Evolutionary conservation across 352 stramenopile species (phyloP).

Genomic region (Phytophthora brassicae): DNA sequence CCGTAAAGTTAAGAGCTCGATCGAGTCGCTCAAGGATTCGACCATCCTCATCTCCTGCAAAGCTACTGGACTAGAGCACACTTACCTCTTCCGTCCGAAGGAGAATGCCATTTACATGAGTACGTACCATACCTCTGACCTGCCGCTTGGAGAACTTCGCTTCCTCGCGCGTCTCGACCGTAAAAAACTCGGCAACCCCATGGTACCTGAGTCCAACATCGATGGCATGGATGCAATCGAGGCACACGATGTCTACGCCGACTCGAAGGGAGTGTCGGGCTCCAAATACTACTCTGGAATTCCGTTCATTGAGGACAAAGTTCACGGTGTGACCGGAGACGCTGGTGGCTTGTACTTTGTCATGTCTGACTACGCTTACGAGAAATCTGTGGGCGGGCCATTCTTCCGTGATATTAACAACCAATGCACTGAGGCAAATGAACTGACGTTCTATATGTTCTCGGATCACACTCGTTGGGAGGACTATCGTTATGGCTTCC

Average conservation of each 20-base stretch:
- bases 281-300: conserved; percentile 53
- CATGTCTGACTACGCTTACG: conserved; percentile 47
- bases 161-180: conserved; percentile 49
- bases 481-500: conserved; percentile 58
- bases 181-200: conserved; percentile 36
- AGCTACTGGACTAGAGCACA: conserved; percentile 41
- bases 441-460: conserved; percentile 62
- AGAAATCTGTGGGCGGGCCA: conserved; percentile 47
- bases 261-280: conserved; percentile 31
- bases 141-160: conserved; percentile 43
- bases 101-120: conserved; percentile 66
- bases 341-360: conserved; percentile 52
- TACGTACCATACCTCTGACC: conserved; percentile 45
- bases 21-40: conserved; percentile 36
- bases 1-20: conserved; percentile 38
- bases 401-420: conserved; percentile 73
- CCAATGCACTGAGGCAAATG: conserved; percentile 50
- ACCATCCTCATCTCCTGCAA: conserved; percentile 52
- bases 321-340: conserved; percentile 45
- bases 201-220: conserved; percentile 34
- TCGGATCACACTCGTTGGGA: conserved; percentile 57
- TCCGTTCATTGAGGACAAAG: conserved; percentile 40
- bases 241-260: conserved; percentile 43
- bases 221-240: conserved; percentile 45
- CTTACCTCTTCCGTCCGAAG: conserved; percentile 51